These are phyloP conservation scores for Diaporthe sp. DNA, from an alignment of 2,329 filamentous ascomycete species.

Conservation along the genomic window DNA sequence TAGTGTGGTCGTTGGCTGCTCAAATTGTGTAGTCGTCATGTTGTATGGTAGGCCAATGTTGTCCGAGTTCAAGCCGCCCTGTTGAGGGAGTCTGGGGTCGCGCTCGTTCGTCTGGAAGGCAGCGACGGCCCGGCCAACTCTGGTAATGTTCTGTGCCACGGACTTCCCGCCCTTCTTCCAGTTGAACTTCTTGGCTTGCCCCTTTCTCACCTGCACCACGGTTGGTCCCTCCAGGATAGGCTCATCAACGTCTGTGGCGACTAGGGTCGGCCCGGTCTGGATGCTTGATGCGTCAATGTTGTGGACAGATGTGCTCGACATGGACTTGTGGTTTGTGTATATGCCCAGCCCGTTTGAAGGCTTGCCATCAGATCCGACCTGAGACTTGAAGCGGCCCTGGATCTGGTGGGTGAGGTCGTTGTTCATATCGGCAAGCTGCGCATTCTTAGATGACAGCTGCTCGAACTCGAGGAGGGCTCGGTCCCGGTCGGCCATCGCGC, in stretches of 20 bases:
- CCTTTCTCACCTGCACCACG: slow-evolving; percentile 94
- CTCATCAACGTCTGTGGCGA: slow-evolving; percentile 77
- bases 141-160: slow-evolving; percentile 93
- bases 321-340: slow-evolving; percentile 65
- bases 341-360: slow-evolving; percentile 70
- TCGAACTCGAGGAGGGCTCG: slow-evolving; percentile 96
- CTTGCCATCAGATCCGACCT: slow-evolving; percentile 67
- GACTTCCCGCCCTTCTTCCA: slow-evolving; percentile 98
- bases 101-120: slow-evolving; percentile 65
- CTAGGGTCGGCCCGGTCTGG: slow-evolving; percentile 70
- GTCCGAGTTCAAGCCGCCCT: slow-evolving; percentile 69
- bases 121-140: slow-evolving; percentile 92
- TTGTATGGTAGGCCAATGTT: slow-evolving; percentile 80
- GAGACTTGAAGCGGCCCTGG: slow-evolving; percentile 91
- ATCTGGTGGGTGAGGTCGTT: slow-evolving; percentile 96
- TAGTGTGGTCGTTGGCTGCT: slow-evolving; percentile 57
- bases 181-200: slow-evolving; percentile 95
- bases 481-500: slow-evolving; percentile 87
- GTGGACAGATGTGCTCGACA: slow-evolving; percentile 61
- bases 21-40: slow-evolving; percentile 71
- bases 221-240: slow-evolving; percentile 83
- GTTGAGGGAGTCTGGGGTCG: slow-evolving; percentile 52
- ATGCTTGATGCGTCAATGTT: slow-evolving; percentile 68
- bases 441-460: slow-evolving; percentile 93
- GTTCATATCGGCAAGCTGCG: slow-evolving; percentile 94